Evolutionary conservation across 1,284 basidiomycete genomes (phyloP).

Genomic region (Sporisorium sorghi): DNA sequence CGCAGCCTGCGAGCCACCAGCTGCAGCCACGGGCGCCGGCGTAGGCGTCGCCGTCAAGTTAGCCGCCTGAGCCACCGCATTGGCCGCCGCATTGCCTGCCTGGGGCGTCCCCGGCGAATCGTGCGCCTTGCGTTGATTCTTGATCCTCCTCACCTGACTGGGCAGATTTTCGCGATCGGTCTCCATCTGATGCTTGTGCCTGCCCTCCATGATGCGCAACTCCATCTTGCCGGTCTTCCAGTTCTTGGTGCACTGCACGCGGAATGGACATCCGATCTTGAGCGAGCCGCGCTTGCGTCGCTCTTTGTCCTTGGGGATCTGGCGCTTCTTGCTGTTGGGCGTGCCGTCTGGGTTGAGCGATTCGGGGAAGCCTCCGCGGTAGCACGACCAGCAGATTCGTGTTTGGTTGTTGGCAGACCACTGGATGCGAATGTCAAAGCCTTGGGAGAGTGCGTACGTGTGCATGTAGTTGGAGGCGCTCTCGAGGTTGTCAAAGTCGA

Average conservation of each 20-base stretch:
- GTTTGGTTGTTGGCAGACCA: constrained; percentile 58
- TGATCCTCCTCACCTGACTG: constrained; percentile 42
- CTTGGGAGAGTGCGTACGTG: constrained; percentile 51
- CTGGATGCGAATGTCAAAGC: constrained; percentile 55
- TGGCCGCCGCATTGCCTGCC: constrained; percentile 36
- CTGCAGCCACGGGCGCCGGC: constrained; percentile 2
- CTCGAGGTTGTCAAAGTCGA: constrained; percentile 54
- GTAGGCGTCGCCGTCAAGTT: constrained; percentile 30
- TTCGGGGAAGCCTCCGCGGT: constrained; percentile 48
- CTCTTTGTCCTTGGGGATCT: constrained; percentile 53
- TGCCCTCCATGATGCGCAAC: constrained; percentile 43
- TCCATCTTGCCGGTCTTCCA: constrained; percentile 55
- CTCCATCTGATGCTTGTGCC: constrained; percentile 54
- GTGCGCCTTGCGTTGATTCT: constrained; percentile 34
- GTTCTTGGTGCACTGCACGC: constrained; percentile 52
- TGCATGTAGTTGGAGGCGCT: constrained; percentile 55
- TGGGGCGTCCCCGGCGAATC: constrained; percentile 19
- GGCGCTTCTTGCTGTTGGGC: constrained; percentile 48
- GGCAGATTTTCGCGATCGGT: constrained; percentile 44
- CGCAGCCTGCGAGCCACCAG: not conserved
- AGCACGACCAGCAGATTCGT: constrained; percentile 53
- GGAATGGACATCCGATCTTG: constrained; percentile 53
- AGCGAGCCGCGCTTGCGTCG: constrained; percentile 45
- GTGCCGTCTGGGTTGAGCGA: constrained; percentile 46
- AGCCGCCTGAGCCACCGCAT: constrained; percentile 41